Evolutionary conservation across 192 early-diverging fungal genomes (phyloP), one percentile per base, ranked within the genome.

Genomic region (Backusella mclennaniae): DNA sequence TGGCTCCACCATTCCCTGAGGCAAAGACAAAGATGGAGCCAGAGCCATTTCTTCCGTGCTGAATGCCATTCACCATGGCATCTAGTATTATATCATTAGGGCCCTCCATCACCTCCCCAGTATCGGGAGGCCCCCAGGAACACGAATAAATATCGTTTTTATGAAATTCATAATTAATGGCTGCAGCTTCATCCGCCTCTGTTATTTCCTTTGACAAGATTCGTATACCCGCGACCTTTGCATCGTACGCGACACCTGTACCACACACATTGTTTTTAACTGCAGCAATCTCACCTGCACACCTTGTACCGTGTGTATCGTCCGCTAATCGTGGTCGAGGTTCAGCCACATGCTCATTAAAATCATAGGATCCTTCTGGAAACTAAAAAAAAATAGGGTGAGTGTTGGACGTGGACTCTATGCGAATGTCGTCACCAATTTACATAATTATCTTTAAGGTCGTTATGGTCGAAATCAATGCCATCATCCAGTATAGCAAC

Each of bases 401-500:
- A 63, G 14, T 21, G 15, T 14, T 39, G 19, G 15, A 17, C 17
- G 14, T 41, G 11, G 7, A 4, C 42, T 15, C 15, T 17, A 17
- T 44, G 14, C 17, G 0, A 4, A 44, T 17, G 3, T 4, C 17
- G 17, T 33, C 9, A 21, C 42, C 42, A 11, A 87, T 88, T 84
- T 88, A 95, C 96, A 90, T 96, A 98, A 85, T 96, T 96, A 56
- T 86, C 90, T 44, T 87, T 83, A 44, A 99, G 80, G 77, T 99
- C 98, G 19, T 93, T 87, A 79, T 89, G 90, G 4, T 88, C 86
- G 70, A 92, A 92, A 80, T 99, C 97, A 59, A 99, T 82, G 1
- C 98, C 98, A 81, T 99, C 98, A 78, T 99, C 98, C 39, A 99
- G 89, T 68, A 99, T 93, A 19, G 92, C 95, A 4, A 98, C 98